Evolutionary conservation across 31 red algal genomes (phyloP), one percentile per base, ranked within the genome.

Genomic region (Odonthalia washingtoniensis): DNA sequence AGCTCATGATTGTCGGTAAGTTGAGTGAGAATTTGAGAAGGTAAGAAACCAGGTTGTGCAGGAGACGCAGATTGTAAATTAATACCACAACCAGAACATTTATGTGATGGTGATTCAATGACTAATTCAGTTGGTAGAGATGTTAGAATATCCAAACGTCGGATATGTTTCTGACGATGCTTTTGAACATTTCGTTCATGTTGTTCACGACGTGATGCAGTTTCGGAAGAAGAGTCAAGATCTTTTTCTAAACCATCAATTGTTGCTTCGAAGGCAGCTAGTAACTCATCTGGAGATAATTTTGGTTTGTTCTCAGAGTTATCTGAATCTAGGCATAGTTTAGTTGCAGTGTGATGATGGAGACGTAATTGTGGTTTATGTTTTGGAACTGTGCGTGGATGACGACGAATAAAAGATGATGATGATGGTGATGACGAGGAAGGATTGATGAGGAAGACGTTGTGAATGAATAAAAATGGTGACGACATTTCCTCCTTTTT

Each of bases 61-160:
- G 88, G 84, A 4, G 76, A 76, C n/a, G 61, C 63, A 2, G 82
- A 78, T 79, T 96, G 94, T 60, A 96, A 67, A 33, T 40, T 44
- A 18, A 72, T 67, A 75, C 94, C 94, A 65, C 94, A 96, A 21
- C 94, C 94, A 1, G 84, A 84, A 60, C 94, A 96, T 32, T 68
- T 87, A 62, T 88, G 61, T 28, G 44, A 39, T 4, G 62, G 70
- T 17, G 66, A 16, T 80, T 78, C 84, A 30, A 93, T 84, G 18
- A 78, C 1, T 28, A 93, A 70, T 32, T 93, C 78, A 37, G 86
- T 18, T 34, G 91, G 91, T 12, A 93, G 72, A 16, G 82, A 70
- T 18, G 77, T 33, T 30, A 93, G 37, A 75, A 82, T 88, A 18
- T 93, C 84, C n/a, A 93, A 62, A 61, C 78, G 72, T 34, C 42